Evolutionary conservation across 2,329 filamentous ascomycete species (phyloP), one percentile per base, ranked within the genome.

Genomic region (Beauveria asiatica): DNA sequence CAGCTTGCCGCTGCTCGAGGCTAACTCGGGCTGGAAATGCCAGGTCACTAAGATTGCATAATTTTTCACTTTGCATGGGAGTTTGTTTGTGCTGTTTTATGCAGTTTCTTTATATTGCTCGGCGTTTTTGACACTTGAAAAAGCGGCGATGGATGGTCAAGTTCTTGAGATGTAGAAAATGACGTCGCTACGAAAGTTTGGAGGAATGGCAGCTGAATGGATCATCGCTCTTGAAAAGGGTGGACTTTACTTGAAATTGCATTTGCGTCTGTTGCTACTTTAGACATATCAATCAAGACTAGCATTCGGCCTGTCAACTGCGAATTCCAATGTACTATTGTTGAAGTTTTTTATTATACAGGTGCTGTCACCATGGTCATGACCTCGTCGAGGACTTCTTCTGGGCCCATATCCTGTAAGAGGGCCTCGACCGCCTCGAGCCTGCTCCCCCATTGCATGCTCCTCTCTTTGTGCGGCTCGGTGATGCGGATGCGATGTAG

Each of bases 401-500:
- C 84, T 0, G 83, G 78, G 0, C 80, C 80, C 10, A 87, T 70
- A 6, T 76, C 82, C 37, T 87, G 83, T 2, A 97, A 74, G 53
- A 92, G 66, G 17, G 81, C 78, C 64, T 82, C 79, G 1, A 97
- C 83, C 4, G 89, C 88, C 33, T 81, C 79, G 0, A 88, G 65
- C 57, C 88, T 85, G 71, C 93, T 97, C 0, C 94, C 94, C 85
- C 95, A 99, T 71, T 96, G 90, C 77, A 96, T 82, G 70, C 92
- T 97, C 52, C 92, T 81, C 75, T 97, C 94, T 61, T 85, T 83
- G 63, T 84, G 81, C 1, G 90, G 81, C 1, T 75, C 74, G 0
- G 88, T 84, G 59, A 97, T 81, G 16, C 83, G 74, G 37, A 99
- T 85, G 9, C 92, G 86, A 74, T 99, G 94, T 19, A 88, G 80